phyloP scores from a whole-genome alignment of 73 alveolate species.

The Tetrahymena malaccensis region DNA sequence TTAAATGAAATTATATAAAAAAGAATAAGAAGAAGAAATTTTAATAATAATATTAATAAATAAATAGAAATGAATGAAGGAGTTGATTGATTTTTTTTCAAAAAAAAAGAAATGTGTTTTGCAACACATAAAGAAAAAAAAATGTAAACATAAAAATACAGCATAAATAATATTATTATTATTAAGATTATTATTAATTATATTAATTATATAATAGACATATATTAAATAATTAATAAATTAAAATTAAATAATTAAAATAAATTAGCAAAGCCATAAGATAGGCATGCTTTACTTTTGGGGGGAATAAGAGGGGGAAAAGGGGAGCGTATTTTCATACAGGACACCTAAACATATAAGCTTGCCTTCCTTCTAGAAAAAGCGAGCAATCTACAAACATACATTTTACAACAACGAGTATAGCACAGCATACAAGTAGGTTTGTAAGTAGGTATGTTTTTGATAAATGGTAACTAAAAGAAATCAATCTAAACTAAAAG shows the following conservation, averaged over 20 bases:
- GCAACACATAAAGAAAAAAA: not conserved
- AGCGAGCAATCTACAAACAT: not conserved
- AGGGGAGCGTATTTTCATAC: conserved; percentile 1
- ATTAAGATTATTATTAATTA: not conserved
- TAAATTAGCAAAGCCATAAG: not conserved
- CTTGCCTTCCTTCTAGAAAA: not conserved
- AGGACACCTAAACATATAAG: not conserved
- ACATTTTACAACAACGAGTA: not conserved
- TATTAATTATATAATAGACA: not conserved
- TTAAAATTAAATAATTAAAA: not conserved
- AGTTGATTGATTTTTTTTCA: not conserved
- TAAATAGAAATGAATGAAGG: not conserved
- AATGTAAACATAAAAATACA: not conserved
- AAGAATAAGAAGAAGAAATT: not conserved
- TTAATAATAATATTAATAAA: not conserved
- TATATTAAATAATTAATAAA: not conserved
- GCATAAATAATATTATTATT: not conserved
- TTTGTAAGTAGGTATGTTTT: not conserved
- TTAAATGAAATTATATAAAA: no score
- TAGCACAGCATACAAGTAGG: not conserved
- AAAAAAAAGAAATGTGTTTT: not conserved
- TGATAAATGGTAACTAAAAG: not conserved
- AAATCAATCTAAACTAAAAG: not conserved
- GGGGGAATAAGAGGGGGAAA: not conserved
- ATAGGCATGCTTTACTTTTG: not conserved